Evolutionary conservation across 495 filamentous ascomycete genomes (phyloP).

Genomic region (Xylaria sp.): DNA sequence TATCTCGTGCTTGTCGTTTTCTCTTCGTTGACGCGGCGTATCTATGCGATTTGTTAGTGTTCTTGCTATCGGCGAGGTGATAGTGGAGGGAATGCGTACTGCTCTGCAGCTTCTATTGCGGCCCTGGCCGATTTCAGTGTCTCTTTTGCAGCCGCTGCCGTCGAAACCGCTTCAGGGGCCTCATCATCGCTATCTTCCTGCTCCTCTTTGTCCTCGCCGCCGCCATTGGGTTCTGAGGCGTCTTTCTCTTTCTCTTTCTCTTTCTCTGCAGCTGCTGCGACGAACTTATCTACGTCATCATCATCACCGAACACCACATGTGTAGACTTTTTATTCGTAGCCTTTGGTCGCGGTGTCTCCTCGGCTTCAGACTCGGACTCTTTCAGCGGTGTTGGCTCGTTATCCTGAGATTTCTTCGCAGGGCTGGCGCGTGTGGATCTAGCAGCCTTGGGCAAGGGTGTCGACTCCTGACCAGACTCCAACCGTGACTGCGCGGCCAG

Average conservation of each 20-base stretch:
- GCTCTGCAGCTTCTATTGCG: slow-evolving; percentile 49
- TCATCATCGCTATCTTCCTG: slow-evolving; percentile 47
- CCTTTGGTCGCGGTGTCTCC: slow-evolving; percentile 29
- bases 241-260: slow-evolving; percentile 27
- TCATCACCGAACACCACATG: slow-evolving; percentile 45
- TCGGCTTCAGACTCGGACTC: slow-evolving; percentile 23
- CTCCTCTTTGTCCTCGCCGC: slow-evolving; percentile 32
- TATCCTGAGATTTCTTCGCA: slow-evolving; percentile 30
- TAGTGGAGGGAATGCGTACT: slow-evolving; percentile 37
- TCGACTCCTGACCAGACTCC: slow-evolving; percentile 1
- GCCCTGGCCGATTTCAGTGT: slow-evolving; percentile 44
- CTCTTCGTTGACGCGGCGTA: slow-evolving; percentile 50
- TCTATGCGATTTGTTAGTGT: slow-evolving; percentile 35
- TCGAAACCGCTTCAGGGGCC: slow-evolving; percentile 54
- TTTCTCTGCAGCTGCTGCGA: slow-evolving; percentile 32
- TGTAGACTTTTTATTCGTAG: slow-evolving; percentile 33
- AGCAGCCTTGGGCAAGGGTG: slow-evolving; percentile 8
- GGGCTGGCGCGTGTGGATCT: slow-evolving; percentile 21
- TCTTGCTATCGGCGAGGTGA: neutral
- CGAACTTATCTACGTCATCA: slow-evolving; percentile 43
- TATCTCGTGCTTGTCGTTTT: slow-evolving; percentile 55
- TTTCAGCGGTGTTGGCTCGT: slow-evolving; percentile 26
- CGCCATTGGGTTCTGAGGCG: slow-evolving; percentile 2
- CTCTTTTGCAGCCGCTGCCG: slow-evolving; percentile 45
- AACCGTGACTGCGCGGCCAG: slow-evolving; percentile 30